Evolutionary conservation across 352 stramenopile genomes (phyloP), one percentile per base, ranked within the genome.

Genomic region (Hyaloperonospora brassicae): DNA sequence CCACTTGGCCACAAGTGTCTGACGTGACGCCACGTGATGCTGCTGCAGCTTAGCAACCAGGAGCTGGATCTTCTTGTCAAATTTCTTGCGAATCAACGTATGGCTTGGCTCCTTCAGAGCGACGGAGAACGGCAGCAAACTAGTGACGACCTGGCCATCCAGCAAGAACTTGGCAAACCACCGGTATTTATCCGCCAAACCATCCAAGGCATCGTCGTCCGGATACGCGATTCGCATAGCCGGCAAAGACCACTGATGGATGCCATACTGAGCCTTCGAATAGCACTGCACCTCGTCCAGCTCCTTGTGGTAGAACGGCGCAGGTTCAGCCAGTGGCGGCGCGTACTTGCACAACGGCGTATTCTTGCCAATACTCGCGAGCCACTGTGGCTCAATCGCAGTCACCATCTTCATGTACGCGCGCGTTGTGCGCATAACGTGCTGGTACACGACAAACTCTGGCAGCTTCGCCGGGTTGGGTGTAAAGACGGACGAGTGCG

Each of bases 331-430:
- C 21, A 93, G 52, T 6, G 81, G 79, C 41, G 59, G 59, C 30
- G 75, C 80, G 49, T 84, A 89, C 42, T 73, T 76, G 56, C 80
- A 90, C 46, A 93, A 52, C 31, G 83, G 79, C 22, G 79, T 89
- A 49, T 76, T 73, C 57, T 86, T 77, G 9, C 70, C 80, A n/a
- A 93, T 82, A 4, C 71, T 71, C n/a, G 76, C 70, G 14, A 99
- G 84, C 96, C 97, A 99, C 62, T 97, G 81, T 5, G 93, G 89
- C 56, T 99, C 96, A 12, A 99, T 91, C 1, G 96, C 92, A 8
- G 96, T 99, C 23, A 98, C 95, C 58, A 86, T 98, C 58, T 93
- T 97, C 91, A 99, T 98, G 76, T 98, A 98, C 48, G 79, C 78
- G 51, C 78, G 76, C 13, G 72, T 79, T 2, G 82, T 86, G 38